These are phyloP conservation scores for Podosphaera fusca DNA, from an alignment of 2,329 filamentous ascomycete species.

Conservation along the genomic window DNA sequence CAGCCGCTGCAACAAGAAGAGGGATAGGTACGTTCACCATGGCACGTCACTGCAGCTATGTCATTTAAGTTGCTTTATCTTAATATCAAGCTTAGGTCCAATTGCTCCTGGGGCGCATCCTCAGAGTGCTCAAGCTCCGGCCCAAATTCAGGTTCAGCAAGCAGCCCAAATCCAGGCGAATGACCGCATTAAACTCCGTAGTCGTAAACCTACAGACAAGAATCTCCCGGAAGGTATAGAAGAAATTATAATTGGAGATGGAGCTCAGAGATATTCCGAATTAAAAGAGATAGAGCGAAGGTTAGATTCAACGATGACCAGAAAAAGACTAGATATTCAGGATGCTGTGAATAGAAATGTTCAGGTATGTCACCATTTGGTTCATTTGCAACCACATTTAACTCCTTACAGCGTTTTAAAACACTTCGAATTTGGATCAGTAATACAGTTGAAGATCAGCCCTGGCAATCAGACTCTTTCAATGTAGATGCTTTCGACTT, in stretches of 20 bases:
- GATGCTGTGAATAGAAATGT: conserved; percentile 54
- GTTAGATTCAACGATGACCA: conserved; percentile 78
- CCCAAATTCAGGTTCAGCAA: conserved; percentile 29
- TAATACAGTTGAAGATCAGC: conserved; percentile 84
- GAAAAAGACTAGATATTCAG: conserved; percentile 76
- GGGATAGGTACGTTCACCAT: conserved; percentile 15
- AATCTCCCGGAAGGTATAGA: conserved; percentile 81
- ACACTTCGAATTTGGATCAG: conserved; percentile 85
- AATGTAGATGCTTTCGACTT: conserved; percentile 65
- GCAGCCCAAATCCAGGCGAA: conserved; percentile 33
- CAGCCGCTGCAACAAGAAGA: conserved; percentile 10
- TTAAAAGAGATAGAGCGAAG: conserved; percentile 70
- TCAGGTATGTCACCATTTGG: conserved; percentile 27
- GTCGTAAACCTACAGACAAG: conserved; percentile 81
- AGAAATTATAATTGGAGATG: conserved; percentile 58
- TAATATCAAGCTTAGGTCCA: conserved; percentile 8
- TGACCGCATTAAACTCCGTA: conserved; percentile 55
- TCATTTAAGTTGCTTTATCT: background rate
- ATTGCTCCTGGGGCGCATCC: conserved; percentile 15
- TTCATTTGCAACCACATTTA: background rate
- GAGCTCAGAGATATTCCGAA: conserved; percentile 58
- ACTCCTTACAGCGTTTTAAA: conserved; percentile 36
- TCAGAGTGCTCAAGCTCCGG: conserved; percentile 24
- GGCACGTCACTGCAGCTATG: conserved; percentile 6
- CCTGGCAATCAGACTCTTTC: conserved; percentile 56